Conservation (phyloP, 768 basidiomycete species). For the Leccinum arenicola region DNA sequence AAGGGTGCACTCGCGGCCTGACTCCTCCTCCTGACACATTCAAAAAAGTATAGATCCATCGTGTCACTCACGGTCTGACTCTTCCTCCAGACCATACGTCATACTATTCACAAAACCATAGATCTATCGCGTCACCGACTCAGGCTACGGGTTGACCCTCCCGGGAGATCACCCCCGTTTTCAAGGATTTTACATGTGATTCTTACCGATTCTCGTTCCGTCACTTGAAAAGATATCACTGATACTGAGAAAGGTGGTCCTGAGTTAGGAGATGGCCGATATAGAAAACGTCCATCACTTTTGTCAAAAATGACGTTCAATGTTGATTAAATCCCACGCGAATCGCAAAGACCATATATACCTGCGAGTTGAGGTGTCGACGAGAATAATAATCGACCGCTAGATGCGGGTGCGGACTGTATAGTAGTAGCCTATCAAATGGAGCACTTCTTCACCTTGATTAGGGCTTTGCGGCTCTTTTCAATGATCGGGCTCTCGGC, state of each 20-base stretch:
- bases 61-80: too few relatives aligned
- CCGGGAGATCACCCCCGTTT: background rate
- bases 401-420: background rate
- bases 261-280: background rate
- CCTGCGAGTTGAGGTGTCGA: background rate
- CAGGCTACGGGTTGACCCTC: background rate
- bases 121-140: background rate
- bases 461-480: background rate
- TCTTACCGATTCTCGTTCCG: background rate
- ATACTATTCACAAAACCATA: background rate
- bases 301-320: background rate
- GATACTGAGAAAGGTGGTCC: background rate
- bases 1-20: too few relatives aligned
- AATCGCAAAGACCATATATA: background rate
- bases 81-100: too few relatives aligned
- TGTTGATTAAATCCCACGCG: background rate
- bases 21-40: too few relatives aligned
- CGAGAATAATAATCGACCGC: background rate
- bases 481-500: constrained; percentile 1
- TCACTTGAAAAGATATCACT: background rate
- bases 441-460: background rate
- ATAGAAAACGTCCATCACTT: background rate
- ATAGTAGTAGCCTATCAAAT: background rate
- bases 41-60: too few relatives aligned
- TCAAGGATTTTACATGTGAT: background rate